phyloP scores from a whole-genome alignment of 2,329 filamentous ascomycete genomes.

The Cladosporium sp. region DNA sequence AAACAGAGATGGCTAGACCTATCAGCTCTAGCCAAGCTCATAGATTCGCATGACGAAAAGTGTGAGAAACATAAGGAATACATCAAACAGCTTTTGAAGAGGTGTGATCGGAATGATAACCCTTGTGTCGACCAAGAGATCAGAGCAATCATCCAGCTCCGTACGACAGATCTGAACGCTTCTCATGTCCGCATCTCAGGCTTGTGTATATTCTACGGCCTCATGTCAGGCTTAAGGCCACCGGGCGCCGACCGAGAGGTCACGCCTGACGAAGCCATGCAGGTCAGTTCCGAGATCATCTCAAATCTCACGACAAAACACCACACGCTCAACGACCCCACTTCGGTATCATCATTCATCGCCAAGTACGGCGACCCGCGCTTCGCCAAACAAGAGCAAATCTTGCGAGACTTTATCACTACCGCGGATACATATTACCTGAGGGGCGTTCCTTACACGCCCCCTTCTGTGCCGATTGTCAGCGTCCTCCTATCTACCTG shows the following conservation, averaged over 20 bases:
- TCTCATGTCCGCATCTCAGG: conserved; percentile 13
- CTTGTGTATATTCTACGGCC: conserved; percentile 13
- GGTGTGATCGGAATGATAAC: background rate
- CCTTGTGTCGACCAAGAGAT: conserved; percentile 1
- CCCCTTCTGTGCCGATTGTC: conserved; percentile 1
- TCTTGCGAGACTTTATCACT: conserved; percentile 12
- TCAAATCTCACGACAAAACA: conserved; percentile 1
- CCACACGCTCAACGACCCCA: conserved; percentile 1
- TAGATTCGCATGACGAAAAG: background rate
- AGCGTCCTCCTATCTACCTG: conserved; percentile 9
- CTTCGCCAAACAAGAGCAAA: conserved; percentile 10
- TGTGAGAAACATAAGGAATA: background rate
- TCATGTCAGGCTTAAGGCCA: conserved; percentile 12
- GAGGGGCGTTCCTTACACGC: conserved; percentile 6
- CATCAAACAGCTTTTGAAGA: background rate
- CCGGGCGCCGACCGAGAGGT: background rate
- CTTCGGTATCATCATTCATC: conserved; percentile 10
- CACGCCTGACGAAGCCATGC: conserved; percentile 9
- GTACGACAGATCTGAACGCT: conserved; percentile 8
- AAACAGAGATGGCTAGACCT: conserved; percentile 2
- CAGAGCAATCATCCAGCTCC: conserved; percentile 11
- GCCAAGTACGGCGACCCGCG: conserved; percentile 12
- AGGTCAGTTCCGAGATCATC: conserved; percentile 13
- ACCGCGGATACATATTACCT: conserved; percentile 5
- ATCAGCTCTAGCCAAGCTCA: background rate